A percentile compares a stretch with the other conserved stretches of the same genome.
Conservation (phyloP, 257 asterid genomes). For the Solanum gracilifrons region DNA sequence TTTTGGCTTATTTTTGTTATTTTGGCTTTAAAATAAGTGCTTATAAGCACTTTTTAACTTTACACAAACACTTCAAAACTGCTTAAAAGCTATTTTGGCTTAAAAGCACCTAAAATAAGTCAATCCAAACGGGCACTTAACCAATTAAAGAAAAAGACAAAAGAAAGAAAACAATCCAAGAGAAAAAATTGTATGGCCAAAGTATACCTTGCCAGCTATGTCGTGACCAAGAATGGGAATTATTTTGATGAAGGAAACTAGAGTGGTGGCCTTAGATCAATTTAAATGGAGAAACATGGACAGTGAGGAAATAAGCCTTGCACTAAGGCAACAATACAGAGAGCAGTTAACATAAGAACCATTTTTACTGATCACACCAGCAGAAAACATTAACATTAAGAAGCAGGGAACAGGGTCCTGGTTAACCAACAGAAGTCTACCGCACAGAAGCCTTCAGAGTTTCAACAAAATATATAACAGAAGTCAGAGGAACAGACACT, state of each 20-base stretch:
- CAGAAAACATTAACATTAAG: not conserved
- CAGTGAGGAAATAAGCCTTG: not conserved
- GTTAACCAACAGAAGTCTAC: slow-evolving; percentile 19
- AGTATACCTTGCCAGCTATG: not conserved
- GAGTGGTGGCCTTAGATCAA: not conserved
- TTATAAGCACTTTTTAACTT: no score
- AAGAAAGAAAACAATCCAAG: not conserved
- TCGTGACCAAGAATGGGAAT: not conserved
- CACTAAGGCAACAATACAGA: slow-evolving; percentile 1
- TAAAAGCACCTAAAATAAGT: no score
- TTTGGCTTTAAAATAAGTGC: no score
- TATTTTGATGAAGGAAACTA: not conserved
- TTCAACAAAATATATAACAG: not conserved
- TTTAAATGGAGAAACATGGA: not conserved
- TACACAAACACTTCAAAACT: no score
- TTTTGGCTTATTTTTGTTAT: no score
- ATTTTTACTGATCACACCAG: not conserved
- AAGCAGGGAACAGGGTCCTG: slow-evolving; percentile 21
- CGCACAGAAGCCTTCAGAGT: not conserved
- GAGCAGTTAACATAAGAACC: not conserved
- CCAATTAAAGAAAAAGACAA: not conserved
- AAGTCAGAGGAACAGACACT: not conserved
- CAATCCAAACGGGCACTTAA: not conserved
- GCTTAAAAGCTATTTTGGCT: no score
- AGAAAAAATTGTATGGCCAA: not conserved